A percentile compares a stretch with the other conserved stretches of the same genome.
These are phyloP conservation scores for Cinchona pubescens DNA, from an alignment of 257 asterid species.

Conservation along the genomic window DNA sequence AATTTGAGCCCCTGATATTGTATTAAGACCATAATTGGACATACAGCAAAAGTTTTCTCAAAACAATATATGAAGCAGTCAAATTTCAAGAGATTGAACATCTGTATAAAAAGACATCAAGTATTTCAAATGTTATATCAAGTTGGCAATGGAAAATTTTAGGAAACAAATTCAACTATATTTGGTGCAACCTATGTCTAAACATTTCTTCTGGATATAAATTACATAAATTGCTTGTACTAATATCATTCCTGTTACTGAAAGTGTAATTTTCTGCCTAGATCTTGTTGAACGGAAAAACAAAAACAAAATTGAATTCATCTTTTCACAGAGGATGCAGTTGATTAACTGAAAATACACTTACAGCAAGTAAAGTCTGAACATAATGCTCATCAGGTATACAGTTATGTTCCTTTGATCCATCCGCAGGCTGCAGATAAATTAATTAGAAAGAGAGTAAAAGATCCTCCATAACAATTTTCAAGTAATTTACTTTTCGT, in stretches of 20 bases:
- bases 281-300: neutral
- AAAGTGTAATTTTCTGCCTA: neutral
- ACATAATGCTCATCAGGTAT: conserved; percentile 99
- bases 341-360: conserved; percentile 23
- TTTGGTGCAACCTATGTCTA: neutral
- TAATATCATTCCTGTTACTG: neutral
- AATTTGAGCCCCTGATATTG: neutral
- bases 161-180: neutral
- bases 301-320: neutral
- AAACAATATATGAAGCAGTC: neutral
- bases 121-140: neutral
- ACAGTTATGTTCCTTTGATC: conserved; percentile 83
- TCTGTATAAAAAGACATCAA: neutral
- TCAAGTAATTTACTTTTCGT: neutral
- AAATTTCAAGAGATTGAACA: neutral
- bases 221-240: neutral
- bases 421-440: conserved; percentile 66
- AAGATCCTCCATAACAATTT: conserved; percentile 11
- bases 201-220: neutral
- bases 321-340: neutral
- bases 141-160: neutral
- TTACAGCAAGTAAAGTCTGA: conserved; percentile 85
- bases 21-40: neutral
- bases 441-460: conserved; percentile 12
- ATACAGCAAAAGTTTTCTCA: neutral